A percentile compares a stretch with the other conserved stretches of the same genome.
These are phyloP conservation scores for Tetramitus jugosus DNA, from an alignment of 208 protist species.

Conservation along the genomic window DNA sequence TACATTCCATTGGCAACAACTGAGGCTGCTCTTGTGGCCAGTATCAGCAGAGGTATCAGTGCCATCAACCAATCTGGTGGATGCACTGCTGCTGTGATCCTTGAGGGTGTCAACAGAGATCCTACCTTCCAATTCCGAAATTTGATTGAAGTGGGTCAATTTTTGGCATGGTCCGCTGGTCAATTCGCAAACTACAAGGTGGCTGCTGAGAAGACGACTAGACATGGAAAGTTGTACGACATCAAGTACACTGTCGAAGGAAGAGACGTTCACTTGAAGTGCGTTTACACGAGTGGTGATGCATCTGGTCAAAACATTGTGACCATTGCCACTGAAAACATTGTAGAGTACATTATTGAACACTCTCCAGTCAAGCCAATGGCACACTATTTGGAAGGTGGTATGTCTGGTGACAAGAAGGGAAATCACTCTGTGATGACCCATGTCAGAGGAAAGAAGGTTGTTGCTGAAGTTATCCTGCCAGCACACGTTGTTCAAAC, in stretches of 20 bases:
- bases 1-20: constrained; percentile 66
- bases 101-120: constrained; percentile 61
- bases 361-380: neutral
- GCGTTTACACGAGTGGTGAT: constrained; percentile 52
- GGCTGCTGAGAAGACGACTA: constrained; percentile 40
- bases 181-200: neutral
- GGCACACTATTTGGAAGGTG: constrained; percentile 53
- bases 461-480: constrained; percentile 56
- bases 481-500: constrained; percentile 39
- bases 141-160: constrained; percentile 24
- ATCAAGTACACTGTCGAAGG: constrained; percentile 38
- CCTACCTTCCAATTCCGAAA: constrained; percentile 43
- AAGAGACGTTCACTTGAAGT: constrained; percentile 47
- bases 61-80: constrained; percentile 54
- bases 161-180: constrained; percentile 40
- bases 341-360: constrained; percentile 37
- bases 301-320: constrained; percentile 84
- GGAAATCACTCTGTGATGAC: constrained; percentile 58
- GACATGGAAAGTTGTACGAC: constrained; percentile 45
- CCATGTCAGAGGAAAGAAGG: constrained; percentile 53
- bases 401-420: constrained; percentile 72
- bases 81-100: constrained; percentile 33
- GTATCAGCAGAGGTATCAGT: constrained; percentile 51
- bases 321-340: constrained; percentile 52
- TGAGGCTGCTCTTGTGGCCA: constrained; percentile 63